Percentiles rank a stretch among this genome's conserved stretches.
phyloP scores from a whole-genome alignment of 495 filamentous ascomycete genomes.

The Lasiosphaeria hispida region DNA sequence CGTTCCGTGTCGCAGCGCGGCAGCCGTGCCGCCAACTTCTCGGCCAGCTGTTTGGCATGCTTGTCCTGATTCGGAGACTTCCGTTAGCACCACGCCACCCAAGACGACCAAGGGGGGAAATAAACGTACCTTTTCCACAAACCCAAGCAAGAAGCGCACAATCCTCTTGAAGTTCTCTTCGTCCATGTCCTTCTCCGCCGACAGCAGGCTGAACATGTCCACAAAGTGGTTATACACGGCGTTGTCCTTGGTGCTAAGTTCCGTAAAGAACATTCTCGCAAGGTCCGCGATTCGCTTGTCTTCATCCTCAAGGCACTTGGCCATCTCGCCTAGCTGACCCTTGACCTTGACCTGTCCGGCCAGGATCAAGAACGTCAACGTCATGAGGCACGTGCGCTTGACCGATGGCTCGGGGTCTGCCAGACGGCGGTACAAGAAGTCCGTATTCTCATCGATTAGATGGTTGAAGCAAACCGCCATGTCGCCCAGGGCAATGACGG shows the following conservation, averaged over 20 bases:
- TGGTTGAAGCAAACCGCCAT: conserved; percentile 99
- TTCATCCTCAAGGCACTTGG: conserved; percentile 92
- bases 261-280: conserved; percentile 96
- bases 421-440: conserved; percentile 91
- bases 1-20: conserved; percentile 84
- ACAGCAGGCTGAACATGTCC: conserved; percentile 95
- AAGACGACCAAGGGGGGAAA: not conserved
- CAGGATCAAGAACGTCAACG: conserved; percentile 93
- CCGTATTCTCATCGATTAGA: conserved; percentile 97
- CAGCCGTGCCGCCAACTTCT: conserved; percentile 87
- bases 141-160: conserved; percentile 86
- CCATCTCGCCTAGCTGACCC: conserved; percentile 99
- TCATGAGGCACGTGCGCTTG: conserved; percentile 98
- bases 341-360: conserved; percentile 99
- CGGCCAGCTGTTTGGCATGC: conserved; percentile 91
- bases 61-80: conserved; percentile 67
- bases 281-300: conserved; percentile 93
- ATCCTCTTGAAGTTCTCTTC: conserved; percentile 82
- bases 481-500: conserved; percentile 93
- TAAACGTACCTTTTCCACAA: conserved; percentile 86
- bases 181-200: conserved; percentile 74
- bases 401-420: conserved; percentile 86
- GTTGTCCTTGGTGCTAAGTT: conserved; percentile 96
- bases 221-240: conserved; percentile 99
- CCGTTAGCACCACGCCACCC: conserved; percentile 10